Conservation (phyloP, 768 basidiomycete genomes). For the Leucocoprinus sp. region DNA sequence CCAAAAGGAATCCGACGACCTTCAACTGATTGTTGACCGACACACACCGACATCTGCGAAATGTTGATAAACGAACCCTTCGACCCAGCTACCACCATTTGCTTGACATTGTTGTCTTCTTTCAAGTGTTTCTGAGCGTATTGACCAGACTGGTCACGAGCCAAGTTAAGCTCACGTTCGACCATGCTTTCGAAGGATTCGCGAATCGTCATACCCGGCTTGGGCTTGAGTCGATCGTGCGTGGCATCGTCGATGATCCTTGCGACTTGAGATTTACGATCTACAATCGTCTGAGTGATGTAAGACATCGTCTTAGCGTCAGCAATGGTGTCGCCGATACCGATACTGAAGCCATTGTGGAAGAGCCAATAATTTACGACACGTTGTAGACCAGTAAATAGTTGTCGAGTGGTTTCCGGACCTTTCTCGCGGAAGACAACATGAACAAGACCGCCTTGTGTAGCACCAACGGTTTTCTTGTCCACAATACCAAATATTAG, state of each 20-base stretch:
- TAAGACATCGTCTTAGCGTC: slow-evolving; percentile 80
- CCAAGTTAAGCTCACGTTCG: slow-evolving; percentile 85
- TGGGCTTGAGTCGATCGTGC: slow-evolving; percentile 79
- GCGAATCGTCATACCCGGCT: slow-evolving; percentile 98
- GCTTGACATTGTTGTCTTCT: slow-evolving; percentile 99
- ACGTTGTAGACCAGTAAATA: slow-evolving; percentile 91
- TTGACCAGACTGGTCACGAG: slow-evolving; percentile 93
- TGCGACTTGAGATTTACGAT: slow-evolving; percentile 74
- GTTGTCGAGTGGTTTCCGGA: slow-evolving; percentile 78
- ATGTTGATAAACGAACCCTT: slow-evolving; percentile 99
- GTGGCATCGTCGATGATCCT: slow-evolving; percentile 76
- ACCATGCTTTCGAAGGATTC: slow-evolving; percentile 96
- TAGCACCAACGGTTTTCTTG: slow-evolving; percentile 98
- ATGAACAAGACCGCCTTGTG: slow-evolving; percentile 90
- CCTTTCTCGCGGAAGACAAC: slow-evolving; percentile 98
- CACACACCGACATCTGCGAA: slow-evolving; percentile 99
- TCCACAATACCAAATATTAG: slow-evolving; percentile 92
- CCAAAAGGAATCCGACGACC: slow-evolving; percentile 98
- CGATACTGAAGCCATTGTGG: slow-evolving; percentile 98
- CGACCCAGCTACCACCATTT: slow-evolving; percentile 99
- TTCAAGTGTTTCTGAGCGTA: slow-evolving; percentile 96
- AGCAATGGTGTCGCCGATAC: slow-evolving; percentile 97
- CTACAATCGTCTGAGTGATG: slow-evolving; percentile 76
- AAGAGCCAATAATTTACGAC: slow-evolving; percentile 98
- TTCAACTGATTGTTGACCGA: slow-evolving; percentile 97